Evolutionary conservation across 805 yeast genomes (phyloP).

Genomic region (Tetrapisispora pingtungensis): DNA sequence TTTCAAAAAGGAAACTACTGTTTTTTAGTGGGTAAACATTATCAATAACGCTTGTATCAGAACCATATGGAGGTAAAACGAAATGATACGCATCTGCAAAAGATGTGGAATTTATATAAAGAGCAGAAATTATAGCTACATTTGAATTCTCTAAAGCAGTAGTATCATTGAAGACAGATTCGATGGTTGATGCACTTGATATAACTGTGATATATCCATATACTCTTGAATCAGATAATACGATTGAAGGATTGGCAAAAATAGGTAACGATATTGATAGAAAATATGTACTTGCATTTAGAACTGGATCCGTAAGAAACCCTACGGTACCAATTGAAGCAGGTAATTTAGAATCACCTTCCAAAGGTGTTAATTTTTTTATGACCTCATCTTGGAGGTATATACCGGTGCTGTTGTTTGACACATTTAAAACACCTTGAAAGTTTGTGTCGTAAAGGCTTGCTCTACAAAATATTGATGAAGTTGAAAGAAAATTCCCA

Average conservation of each 20-base stretch:
- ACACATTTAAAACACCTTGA: slow-evolving; percentile 35
- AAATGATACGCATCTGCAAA: slow-evolving; percentile 30
- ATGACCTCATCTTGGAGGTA: slow-evolving; percentile 26
- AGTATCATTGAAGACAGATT: slow-evolving; percentile 33
- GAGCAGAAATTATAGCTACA: slow-evolving; percentile 27
- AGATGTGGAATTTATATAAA: slow-evolving; percentile 14
- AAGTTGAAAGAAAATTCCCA: slow-evolving; percentile 54
- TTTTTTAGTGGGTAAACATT: slow-evolving; percentile 21
- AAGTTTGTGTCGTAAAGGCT: slow-evolving; percentile 56
- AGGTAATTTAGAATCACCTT: slow-evolving; percentile 38
- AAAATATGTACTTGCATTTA: slow-evolving; percentile 38
- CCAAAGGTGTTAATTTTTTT: slow-evolving; percentile 41
- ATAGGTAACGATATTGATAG: slow-evolving; percentile 75
- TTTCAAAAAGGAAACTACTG: slow-evolving; percentile 29
- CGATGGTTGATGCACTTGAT: slow-evolving; percentile 37
- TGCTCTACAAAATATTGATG: slow-evolving; percentile 54
- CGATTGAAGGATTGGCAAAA: slow-evolving; percentile 60
- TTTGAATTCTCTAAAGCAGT: slow-evolving; percentile 32
- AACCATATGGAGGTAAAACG: slow-evolving; percentile 33
- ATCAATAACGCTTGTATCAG: slow-evolving; percentile 11
- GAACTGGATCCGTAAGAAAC: slow-evolving; percentile 57
- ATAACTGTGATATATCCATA: slow-evolving; percentile 64
- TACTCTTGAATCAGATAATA: slow-evolving; percentile 45
- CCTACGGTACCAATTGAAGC: slow-evolving; percentile 36
- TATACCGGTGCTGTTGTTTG: slow-evolving; percentile 33